phyloP scores from a whole-genome alignment of 1,139 yeast species.

The Yamadazyma triangularis region DNA sequence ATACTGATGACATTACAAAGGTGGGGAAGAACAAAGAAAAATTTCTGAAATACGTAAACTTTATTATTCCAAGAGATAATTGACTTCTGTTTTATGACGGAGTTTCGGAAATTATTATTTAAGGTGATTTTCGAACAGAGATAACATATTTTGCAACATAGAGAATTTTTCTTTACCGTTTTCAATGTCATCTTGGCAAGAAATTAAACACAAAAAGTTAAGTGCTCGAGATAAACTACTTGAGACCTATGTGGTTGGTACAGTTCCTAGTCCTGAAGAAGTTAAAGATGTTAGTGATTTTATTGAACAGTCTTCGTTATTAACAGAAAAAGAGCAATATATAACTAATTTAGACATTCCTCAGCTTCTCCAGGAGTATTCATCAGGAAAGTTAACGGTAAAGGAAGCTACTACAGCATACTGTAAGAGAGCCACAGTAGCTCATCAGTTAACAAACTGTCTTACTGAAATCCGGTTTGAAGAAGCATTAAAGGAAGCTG shows the following conservation, averaged over 20 bases:
- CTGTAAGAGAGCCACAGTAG: conserved; percentile 42
- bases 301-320: conserved; percentile 37
- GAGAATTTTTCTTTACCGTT: too few relatives aligned
- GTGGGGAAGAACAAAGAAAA: too few relatives aligned
- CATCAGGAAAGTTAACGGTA: conserved; percentile 24
- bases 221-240: conserved; percentile 5
- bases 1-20: too few relatives aligned
- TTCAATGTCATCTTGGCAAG: conserved; percentile 7
- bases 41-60: too few relatives aligned
- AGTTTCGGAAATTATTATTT: too few relatives aligned
- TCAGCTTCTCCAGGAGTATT: conserved; percentile 2
- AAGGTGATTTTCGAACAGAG: too few relatives aligned
- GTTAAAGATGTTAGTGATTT: conserved; percentile 24
- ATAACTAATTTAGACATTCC: conserved; percentile 19
- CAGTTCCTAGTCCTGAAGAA: conserved; percentile 28
- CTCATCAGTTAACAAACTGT: conserved; percentile 31
- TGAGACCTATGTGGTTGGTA: conserved; percentile 3
- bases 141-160: too few relatives aligned
- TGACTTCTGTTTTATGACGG: too few relatives aligned
- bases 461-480: conserved; percentile 25
- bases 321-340: conserved; percentile 22
- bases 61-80: too few relatives aligned
- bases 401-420: conserved; percentile 45
- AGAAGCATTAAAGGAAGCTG: conserved; percentile 28
- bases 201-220: conserved; percentile 6